These are phyloP conservation scores for Metroxylon sagu DNA, from an alignment of 176 grass and related monocot species.

Conservation along the genomic window DNA sequence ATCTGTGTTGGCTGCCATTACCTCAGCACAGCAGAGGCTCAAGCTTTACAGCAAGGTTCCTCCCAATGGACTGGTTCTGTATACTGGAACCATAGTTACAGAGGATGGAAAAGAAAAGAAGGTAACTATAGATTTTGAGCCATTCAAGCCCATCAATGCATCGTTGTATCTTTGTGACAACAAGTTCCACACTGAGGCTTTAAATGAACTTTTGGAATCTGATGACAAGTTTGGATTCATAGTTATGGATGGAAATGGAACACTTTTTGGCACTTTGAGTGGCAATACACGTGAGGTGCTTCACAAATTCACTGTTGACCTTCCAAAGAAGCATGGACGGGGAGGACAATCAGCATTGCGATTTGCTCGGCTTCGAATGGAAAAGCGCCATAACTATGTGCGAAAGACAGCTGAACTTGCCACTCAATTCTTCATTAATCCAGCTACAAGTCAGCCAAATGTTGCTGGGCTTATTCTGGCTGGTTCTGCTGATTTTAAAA, in stretches of 20 bases:
- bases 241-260: slow-evolving; percentile 73
- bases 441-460: slow-evolving; percentile 70
- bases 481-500: slow-evolving; percentile 73
- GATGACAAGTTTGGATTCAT: slow-evolving; percentile 80
- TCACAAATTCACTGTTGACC: slow-evolving; percentile 67
- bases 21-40: slow-evolving; percentile 62
- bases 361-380: slow-evolving; percentile 66
- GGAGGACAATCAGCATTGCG: slow-evolving; percentile 68
- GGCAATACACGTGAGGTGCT: slow-evolving; percentile 69
- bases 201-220: slow-evolving; percentile 72
- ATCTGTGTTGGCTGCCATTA: slow-evolving; percentile 68
- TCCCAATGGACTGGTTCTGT: slow-evolving; percentile 64
- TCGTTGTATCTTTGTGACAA: slow-evolving; percentile 71
- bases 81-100: slow-evolving; percentile 62
- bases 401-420: slow-evolving; percentile 71
- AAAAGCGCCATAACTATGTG: slow-evolving; percentile 72
- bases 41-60: slow-evolving; percentile 77
- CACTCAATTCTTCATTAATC: slow-evolving; percentile 73
- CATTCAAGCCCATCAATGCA: slow-evolving; percentile 63
- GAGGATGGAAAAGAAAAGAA: slow-evolving; percentile 81
- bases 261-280: slow-evolving; percentile 62
- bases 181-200: slow-evolving; percentile 67
- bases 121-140: slow-evolving; percentile 69
- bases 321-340: slow-evolving; percentile 73
- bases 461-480: slow-evolving; percentile 68